Base-by-base conservation (phyloP, 148 eudicot genomes). In the Persicaria maculosa region DNA sequence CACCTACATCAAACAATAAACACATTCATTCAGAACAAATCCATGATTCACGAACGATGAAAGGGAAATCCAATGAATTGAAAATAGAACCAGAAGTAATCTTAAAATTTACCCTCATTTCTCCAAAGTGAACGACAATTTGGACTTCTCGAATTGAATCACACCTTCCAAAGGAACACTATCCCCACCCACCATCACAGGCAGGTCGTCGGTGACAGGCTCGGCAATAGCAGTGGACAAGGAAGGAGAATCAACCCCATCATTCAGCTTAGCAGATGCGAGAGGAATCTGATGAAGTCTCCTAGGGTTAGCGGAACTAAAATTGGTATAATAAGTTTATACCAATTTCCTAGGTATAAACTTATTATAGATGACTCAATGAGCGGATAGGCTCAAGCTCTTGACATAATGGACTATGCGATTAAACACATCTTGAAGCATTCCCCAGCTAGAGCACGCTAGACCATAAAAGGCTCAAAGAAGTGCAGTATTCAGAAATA, bases 111-210 rank as follows among this genome's bases (percentile, higher is more conserved):
- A 95, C 99, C 97, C 92, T 97, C 96, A 95, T 80, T 89, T 95
- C 76, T 82, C 68, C 71, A 95, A 6, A 5, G 75, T 84, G 14
- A 92, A 79, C 69, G 78, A 62, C 2, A 88, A 83, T 65, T 75
- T 61, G 22, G 96, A 87, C 65, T 88, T 92, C 17, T 92, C 97
- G 40, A 92, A 90, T 68, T 89, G 99, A 83, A 95, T 92, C 9
- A 90, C 99, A 7, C 99, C 99, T 83, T 95, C 99, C 5, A 95
- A 82, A 50, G 97, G 94, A 22, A 92, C 94, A 22, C 75, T 75
- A 17, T 91, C 91, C 74, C 84, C 86, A 1, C 87, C 86, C 40
- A 91, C 89, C 44, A 86, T 67, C 44, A 86, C 80, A 17, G 88
- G 75, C 14, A 76, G 73, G 19, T 80, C 69, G 3, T 71, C 74